Base-by-base conservation (phyloP, 78 protist genomes). In the Dictyostelium purpureum region DNA sequence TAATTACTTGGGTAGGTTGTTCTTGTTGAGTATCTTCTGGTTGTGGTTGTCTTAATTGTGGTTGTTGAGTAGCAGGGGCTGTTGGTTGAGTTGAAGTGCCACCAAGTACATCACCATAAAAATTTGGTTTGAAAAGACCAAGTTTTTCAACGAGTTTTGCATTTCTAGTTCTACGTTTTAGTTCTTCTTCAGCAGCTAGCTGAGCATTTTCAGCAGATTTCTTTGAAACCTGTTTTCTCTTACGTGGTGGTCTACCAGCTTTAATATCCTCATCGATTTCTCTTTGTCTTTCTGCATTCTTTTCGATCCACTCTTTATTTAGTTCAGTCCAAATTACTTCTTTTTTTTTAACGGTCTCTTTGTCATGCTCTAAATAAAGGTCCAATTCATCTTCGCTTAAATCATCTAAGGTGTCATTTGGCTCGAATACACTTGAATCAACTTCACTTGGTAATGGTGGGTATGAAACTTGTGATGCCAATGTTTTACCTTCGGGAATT, bases 221-320 rank as follows among this genome's bases (percentile, higher is more conserved):
- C 35, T 78, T 78, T 19, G 24, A 33, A 7, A n/a, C 37, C 4
- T 21, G 31, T 28, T 73, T 73, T 65, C 77, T 74, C 61, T 88
- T 88, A 76, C 87, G 56, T 26, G 77, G 54, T 45, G 94, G 94
- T 42, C 76, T 42, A 59, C 92, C 92, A 18, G 82, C 51, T 74
- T 45, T 52, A 11, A 24, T 40, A 33, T 77, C 92, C 12, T 85
- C 82, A 24, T 38, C 92, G 19, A 73, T 56, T 47, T 85, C 92
- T 51, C 51, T 73, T 47, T 73, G 51, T 61, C 65, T 85, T 61
- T 70, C 75, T 35, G 4, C 82, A 31, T 70, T 18, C 45, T 85
- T 85, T 19, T 38, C 35, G 31, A 85, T 73, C 92, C 92, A 85
- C 9, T 85, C 92, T 24, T 74, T 70, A 35, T 85, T 85, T 24